Percentiles rank a stretch among this genome's conserved stretches.
Evolutionary conservation across 176 grass and related monocot species (phyloP).

Genomic region (Zoysia pacifica): DNA sequence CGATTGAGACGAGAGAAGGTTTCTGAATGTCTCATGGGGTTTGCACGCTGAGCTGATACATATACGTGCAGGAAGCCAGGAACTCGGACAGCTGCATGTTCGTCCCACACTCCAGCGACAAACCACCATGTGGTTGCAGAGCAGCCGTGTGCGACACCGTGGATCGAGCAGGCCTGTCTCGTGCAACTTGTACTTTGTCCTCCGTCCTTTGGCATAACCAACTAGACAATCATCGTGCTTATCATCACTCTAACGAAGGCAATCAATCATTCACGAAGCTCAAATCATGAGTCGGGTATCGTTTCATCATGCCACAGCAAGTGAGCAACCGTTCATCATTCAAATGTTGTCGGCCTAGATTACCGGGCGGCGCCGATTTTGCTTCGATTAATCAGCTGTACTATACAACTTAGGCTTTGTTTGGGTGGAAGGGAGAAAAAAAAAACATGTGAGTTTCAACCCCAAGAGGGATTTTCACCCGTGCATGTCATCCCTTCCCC

Average conservation of each 20-base stretch:
- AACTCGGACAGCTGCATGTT: neutral
- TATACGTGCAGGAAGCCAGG: neutral
- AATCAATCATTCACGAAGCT: neutral
- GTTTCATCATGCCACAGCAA: neutral
- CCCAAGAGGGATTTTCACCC: too few relatives aligned
- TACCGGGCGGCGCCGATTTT: neutral
- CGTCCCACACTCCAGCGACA: neutral
- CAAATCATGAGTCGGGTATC: neutral
- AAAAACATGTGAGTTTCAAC: too few relatives aligned
- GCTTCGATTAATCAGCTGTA: too few relatives aligned
- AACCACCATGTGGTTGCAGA: constrained; percentile 26
- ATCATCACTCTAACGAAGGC: neutral
- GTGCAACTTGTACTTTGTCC: constrained; percentile 22
- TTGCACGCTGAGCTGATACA: neutral
- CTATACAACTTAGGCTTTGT: too few relatives aligned
- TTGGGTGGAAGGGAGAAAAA: too few relatives aligned
- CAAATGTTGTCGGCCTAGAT: neutral
- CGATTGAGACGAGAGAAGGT: neutral
- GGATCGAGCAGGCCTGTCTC: constrained; percentile 2
- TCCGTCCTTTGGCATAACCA: neutral
- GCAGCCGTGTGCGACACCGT: constrained; percentile 21
- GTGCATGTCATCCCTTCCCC: too few relatives aligned
- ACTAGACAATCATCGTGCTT: neutral
- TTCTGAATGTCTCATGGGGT: neutral
- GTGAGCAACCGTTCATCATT: neutral